These are phyloP conservation scores for Phialocephala sp. DNA, from an alignment of 2,329 filamentous ascomycete species.

Conservation along the genomic window DNA sequence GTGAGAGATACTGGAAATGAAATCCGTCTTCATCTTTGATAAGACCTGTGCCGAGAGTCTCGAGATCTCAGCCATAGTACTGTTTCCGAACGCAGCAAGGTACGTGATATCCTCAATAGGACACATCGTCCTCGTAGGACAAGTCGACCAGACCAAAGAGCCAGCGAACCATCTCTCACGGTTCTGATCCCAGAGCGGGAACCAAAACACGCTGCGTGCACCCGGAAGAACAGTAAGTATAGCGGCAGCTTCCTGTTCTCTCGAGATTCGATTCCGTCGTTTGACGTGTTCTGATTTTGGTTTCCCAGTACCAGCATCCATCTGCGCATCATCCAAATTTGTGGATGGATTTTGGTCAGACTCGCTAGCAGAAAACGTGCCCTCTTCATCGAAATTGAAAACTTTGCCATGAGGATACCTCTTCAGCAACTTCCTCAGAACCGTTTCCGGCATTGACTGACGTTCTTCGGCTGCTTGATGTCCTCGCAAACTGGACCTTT, in stretches of 20 bases:
- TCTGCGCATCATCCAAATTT: conserved; percentile 20
- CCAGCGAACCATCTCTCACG: conserved; percentile 56
- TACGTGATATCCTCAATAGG: conserved; percentile 56
- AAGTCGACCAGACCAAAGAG: conserved; percentile 55
- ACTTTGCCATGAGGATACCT: conserved; percentile 43
- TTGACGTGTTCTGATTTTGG: conserved; percentile 20
- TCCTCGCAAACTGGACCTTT: conserved; percentile 37
- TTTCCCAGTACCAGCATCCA: conserved; percentile 11
- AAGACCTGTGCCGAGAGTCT: conserved; percentile 51
- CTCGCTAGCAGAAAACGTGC: conserved; percentile 36
- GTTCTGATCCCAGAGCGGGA: conserved; percentile 55
- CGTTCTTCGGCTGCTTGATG: conserved; percentile 34
- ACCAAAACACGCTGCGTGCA: conserved; percentile 53
- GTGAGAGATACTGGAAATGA: conserved; percentile 65
- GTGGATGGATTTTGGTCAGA: conserved; percentile 29
- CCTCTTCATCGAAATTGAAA: conserved; percentile 42
- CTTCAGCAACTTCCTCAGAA: conserved; percentile 40
- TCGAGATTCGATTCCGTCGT: conserved; percentile 31
- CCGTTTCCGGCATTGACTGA: conserved; percentile 33
- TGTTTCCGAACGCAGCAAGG: conserved; percentile 57
- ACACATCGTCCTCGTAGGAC: conserved; percentile 51
- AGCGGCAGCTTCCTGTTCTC: conserved; percentile 39
- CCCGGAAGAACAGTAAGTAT: conserved; percentile 48
- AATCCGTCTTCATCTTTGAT: conserved; percentile 51
- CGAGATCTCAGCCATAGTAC: conserved; percentile 62